phyloP scores from a whole-genome alignment of 179 eudicot species.

The Gypsophila paniculata region DNA sequence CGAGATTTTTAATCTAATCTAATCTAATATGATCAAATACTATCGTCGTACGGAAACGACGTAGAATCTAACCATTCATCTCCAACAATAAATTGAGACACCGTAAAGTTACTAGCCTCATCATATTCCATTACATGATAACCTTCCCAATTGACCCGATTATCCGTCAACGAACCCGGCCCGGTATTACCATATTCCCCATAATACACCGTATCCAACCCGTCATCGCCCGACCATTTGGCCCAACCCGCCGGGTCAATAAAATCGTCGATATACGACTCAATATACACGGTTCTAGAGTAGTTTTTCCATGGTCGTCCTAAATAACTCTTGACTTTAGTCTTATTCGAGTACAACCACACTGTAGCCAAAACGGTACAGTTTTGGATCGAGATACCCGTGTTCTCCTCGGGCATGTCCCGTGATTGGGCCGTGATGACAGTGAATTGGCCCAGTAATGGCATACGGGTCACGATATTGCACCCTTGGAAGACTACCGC shows the following conservation, averaged over 20 bases:
- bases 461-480: slow-evolving; percentile 61
- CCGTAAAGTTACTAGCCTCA: slow-evolving; percentile 68
- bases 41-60: slow-evolving; percentile 72
- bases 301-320: slow-evolving; percentile 78
- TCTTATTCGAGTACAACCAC: slow-evolving; percentile 31
- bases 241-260: slow-evolving; percentile 62
- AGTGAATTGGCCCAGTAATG: slow-evolving; percentile 68
- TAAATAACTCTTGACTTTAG: slow-evolving; percentile 42
- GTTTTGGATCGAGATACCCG: slow-evolving; percentile 73
- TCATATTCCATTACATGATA: slow-evolving; percentile 62
- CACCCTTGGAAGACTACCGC: slow-evolving; percentile 77
- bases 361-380: slow-evolving; percentile 56
- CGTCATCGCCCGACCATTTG: slow-evolving; percentile 43
- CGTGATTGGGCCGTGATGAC: slow-evolving; percentile 81
- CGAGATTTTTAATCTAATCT: not conserved
- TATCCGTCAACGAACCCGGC: slow-evolving; percentile 42
- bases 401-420: slow-evolving; percentile 45
- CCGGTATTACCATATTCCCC: slow-evolving; percentile 70
- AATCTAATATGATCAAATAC: slow-evolving; percentile 28
- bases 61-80: slow-evolving; percentile 80
- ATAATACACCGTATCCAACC: slow-evolving; percentile 54
- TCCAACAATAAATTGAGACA: slow-evolving; percentile 59
- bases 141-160: slow-evolving; percentile 65
- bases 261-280: slow-evolving; percentile 67
- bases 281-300: slow-evolving; percentile 52